Evolutionary conservation across 2,329 filamentous ascomycete species (phyloP), one percentile per base, ranked within the genome.

Genomic region (Apiospora pterosperma): DNA sequence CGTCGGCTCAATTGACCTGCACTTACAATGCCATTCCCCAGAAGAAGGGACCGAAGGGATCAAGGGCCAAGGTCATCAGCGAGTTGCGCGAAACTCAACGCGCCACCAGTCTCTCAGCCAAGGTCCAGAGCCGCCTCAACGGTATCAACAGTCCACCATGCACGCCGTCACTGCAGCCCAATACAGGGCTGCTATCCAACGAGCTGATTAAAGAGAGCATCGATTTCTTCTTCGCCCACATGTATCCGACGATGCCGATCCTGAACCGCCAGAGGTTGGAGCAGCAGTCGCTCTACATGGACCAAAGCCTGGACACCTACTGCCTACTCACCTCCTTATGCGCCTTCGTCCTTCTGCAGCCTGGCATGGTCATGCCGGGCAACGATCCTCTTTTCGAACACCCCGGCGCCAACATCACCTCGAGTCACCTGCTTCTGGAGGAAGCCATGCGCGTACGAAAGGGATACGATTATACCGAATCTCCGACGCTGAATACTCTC

Each of bases 1-100:
- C 83, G 14, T 85, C 88, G 8, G 88, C 90, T 7, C 84, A 88
- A 71, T 81, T 92, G 21, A 81, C 84, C 14, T 92, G 90, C 81
- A 92, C 89, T 36, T 92, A 92, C 82, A 89, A 91, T 78, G 88
- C 89, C 38, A 87, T 92, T 39, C 89, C 89, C 1, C 90, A 91
- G 78, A 92, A 92, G 79, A 92, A 92, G 76, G 90, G 90, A 1
- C 90, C 90, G 52, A 92, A 92, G 77, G 90, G 90, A 68, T 90
- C 88, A 36, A 82, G 89, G 66, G 90, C 90, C 61, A 92, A 92
- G 76, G 89, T 92, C 65, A 90, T 92, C 76, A 91, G 88, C 72
- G 89, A 92, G 73, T 76, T 92, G 66, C 85, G 90, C 69, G 88
- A 90, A 72, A 90, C 82, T 0, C 89, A 92, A 72, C 85, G 88